Evolutionary conservation across 2,329 filamentous ascomycete species (phyloP).

Genomic region (Epichloe gansuensis): DNA sequence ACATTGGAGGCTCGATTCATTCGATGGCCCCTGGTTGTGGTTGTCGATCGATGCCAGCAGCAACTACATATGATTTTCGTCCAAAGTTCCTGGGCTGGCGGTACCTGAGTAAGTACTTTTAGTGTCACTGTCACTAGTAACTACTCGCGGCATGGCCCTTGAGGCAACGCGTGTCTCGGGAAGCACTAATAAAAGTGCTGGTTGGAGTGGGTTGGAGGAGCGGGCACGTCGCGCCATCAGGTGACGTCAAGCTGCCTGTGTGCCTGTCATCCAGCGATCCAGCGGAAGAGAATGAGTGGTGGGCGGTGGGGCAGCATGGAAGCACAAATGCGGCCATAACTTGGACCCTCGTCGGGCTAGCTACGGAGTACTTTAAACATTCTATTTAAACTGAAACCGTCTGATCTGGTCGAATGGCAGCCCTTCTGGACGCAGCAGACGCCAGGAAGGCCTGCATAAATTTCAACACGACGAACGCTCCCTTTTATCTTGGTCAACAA

Average conservation of each 20-base stretch:
- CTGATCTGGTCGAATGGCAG: too few species aligned
- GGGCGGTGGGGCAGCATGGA: too few species aligned
- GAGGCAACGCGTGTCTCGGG: not conserved
- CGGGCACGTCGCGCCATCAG: conserved; percentile 1
- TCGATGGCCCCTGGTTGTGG: not conserved
- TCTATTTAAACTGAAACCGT: too few species aligned
- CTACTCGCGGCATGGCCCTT: not conserved
- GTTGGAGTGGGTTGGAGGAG: not conserved
- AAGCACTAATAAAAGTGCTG: not conserved
- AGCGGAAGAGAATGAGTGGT: not conserved
- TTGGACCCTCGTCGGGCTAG: too few species aligned
- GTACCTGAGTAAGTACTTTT: too few species aligned
- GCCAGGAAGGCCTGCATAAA: too few species aligned
- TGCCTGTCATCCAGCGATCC: not conserved
- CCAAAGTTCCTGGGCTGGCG: not conserved
- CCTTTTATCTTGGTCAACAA: too few species aligned
- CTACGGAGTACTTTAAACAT: too few species aligned
- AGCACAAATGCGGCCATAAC: too few species aligned
- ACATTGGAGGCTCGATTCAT: not conserved
- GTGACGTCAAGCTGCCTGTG: not conserved
- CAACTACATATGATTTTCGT: not conserved
- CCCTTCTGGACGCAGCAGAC: too few species aligned
- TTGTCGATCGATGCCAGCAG: not conserved
- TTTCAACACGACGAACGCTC: too few species aligned
- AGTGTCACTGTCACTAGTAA: not conserved